Base-by-base conservation (phyloP, 2,329 filamentous ascomycete genomes). In the Xylaria sp. region DNA sequence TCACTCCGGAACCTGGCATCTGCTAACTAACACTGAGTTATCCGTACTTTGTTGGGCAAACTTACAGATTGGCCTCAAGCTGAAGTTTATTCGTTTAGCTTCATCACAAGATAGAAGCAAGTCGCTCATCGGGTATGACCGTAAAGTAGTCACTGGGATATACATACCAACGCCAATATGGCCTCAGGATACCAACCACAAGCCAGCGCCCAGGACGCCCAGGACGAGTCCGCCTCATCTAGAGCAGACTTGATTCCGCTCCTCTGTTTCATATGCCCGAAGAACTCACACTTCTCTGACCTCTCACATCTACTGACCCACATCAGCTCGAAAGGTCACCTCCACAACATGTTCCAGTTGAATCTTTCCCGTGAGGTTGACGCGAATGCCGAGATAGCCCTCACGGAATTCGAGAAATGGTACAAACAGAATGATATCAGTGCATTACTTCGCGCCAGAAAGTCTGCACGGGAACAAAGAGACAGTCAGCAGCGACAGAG, bases 231-330 rank as follows among this genome's bases (percentile, higher is more conserved):
- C 6, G 35, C 53, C n/a, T 25, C 66, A 1, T 21, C 23, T 12
- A 53, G 37, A 12, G 13, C 65, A 67, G 64, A 69, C 51, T 21
- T 51, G 18, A 90, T 94, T 68, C 89, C 92, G 65, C 88, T 98
- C 58, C 82, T 89, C 74, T 98, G 95, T 87, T 90, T 86, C 76
- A 91, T 97, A 73, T 98, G 95, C 79, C 91, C 92, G 42, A 93
- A 91, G 73, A 87, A 87, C 69, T 93, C 93, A 47, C 87, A 82
- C 35, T 98, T 98, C 82, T 97, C 93, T 65, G 95, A 98, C 80
- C 85, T 94, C 53, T 97, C 94, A 40, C 95, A 98, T 80, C 85
- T 98, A 44, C 88, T 98, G 77, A 98, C 95, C 13, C 95, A 98
- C 78, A 89, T 98, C 70, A 90, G 92, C 68, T 98, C 94, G 72